Percentiles rank a stretch among this genome's conserved stretches.
phyloP scores from a whole-genome alignment of 352 stramenopile species.

The Blastocystis sp. region DNA sequence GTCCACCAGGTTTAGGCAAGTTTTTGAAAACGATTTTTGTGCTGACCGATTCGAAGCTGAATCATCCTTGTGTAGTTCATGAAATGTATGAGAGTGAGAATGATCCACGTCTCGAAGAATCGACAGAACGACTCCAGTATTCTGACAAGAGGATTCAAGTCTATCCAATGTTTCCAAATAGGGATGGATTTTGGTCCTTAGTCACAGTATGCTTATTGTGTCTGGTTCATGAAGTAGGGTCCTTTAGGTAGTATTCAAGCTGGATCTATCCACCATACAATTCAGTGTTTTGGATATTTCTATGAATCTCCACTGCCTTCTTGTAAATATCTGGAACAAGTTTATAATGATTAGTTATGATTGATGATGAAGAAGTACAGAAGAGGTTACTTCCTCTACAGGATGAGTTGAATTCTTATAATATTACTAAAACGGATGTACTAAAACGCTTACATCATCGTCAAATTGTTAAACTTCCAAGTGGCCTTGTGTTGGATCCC shows the following conservation, averaged over 20 bases:
- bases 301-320: neutral
- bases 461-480: conserved; percentile 18
- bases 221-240: neutral
- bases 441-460: conserved; percentile 23
- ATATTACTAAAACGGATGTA: conserved; percentile 18
- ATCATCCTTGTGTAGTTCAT: conserved; percentile 63
- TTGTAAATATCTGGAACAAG: neutral
- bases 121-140: neutral
- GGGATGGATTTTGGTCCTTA: conserved; percentile 62
- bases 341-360: neutral
- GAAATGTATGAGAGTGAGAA: conserved; percentile 67
- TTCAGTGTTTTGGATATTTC: conserved; percentile 38
- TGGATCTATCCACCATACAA: conserved; percentile 10
- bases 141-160: conserved; percentile 17
- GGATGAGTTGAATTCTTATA: neutral
- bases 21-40: conserved; percentile 74
- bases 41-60: conserved; percentile 72
- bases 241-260: neutral
- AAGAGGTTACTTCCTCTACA: neutral
- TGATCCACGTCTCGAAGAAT: conserved; percentile 74
- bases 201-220: neutral
- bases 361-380: conserved; percentile 45
- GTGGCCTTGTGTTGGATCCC: neutral
- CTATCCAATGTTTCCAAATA: conserved; percentile 8
- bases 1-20: conserved; percentile 74